Percentiles rank a stretch among this genome's conserved stretches.
These are phyloP conservation scores for Neurospora crassa DNA, from an alignment of 2,329 filamentous ascomycete species.

Conservation along the genomic window DNA sequence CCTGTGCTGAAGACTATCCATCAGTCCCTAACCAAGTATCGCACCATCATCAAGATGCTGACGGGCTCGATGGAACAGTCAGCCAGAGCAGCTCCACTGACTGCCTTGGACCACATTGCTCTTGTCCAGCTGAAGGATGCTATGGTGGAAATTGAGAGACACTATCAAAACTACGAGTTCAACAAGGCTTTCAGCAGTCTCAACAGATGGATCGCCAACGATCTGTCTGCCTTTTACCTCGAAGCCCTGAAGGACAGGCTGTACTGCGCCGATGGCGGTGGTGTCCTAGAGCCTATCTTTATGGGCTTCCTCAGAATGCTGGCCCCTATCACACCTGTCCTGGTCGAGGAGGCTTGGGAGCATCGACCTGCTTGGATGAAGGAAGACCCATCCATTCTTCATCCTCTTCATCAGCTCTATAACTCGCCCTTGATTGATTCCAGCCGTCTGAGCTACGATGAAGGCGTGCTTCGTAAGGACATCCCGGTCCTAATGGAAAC, in stretches of 20 bases:
- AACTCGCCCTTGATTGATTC: slow-evolving; percentile 31
- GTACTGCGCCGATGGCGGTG: slow-evolving; percentile 69
- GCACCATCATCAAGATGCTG: slow-evolving; percentile 83
- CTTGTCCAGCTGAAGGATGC: slow-evolving; percentile 62
- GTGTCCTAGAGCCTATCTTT: slow-evolving; percentile 57
- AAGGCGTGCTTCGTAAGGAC: slow-evolving; percentile 30
- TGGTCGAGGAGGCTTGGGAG: slow-evolving; percentile 85
- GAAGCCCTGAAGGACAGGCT: slow-evolving; percentile 86
- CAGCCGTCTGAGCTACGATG: slow-evolving; percentile 28
- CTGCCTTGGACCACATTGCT: slow-evolving; percentile 63
- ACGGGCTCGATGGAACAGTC: slow-evolving; percentile 61
- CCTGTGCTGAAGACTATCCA: slow-evolving; percentile 70
- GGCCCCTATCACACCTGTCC: slow-evolving; percentile 67
- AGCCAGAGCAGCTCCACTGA: slow-evolving; percentile 39
- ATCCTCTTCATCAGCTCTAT: slow-evolving; percentile 41
- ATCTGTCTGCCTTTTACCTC: slow-evolving; percentile 89
- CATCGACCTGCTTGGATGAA: slow-evolving; percentile 59
- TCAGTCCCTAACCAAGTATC: slow-evolving; percentile 71
- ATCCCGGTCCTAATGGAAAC: slow-evolving; percentile 42
- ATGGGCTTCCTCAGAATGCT: slow-evolving; percentile 68
- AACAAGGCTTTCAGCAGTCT: slow-evolving; percentile 64
- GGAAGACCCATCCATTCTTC: slow-evolving; percentile 26
- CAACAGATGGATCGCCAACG: slow-evolving; percentile 71
- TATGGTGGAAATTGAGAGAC: slow-evolving; percentile 52
- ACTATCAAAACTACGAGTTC: slow-evolving; percentile 69